These are phyloP conservation scores for Sindora glabra DNA, from an alignment of 306 rosid genomes.

Conservation along the genomic window DNA sequence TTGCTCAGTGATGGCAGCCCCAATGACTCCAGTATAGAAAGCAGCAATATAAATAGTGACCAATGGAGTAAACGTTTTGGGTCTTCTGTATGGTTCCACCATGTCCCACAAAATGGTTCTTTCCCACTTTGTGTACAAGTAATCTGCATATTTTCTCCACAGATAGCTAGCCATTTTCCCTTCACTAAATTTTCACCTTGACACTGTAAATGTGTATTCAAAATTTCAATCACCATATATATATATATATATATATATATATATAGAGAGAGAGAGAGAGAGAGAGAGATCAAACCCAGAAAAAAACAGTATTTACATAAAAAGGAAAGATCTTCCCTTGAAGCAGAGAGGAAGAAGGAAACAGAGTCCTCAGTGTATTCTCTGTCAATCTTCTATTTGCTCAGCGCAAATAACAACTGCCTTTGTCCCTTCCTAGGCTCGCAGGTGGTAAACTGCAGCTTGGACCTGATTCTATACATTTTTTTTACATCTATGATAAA, in stretches of 20 bases:
- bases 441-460: no score
- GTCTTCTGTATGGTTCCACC: constrained; percentile 72
- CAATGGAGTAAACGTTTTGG: constrained; percentile 79
- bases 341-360: no score
- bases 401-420: no score
- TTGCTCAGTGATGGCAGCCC: constrained; percentile 85
- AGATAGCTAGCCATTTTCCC: constrained; percentile 51
- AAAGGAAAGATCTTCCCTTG: no score
- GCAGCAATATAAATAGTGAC: constrained; percentile 68
- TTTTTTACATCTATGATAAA: no score
- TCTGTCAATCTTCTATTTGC: no score
- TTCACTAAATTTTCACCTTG: constrained; percentile 5
- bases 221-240: not conserved
- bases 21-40: constrained; percentile 83
- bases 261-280: not conserved
- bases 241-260: not conserved
- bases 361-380: no score
- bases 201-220: not conserved
- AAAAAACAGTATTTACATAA: no score
- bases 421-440: no score
- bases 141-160: constrained; percentile 88
- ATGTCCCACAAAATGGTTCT: constrained; percentile 81
- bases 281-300: no score
- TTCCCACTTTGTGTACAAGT: constrained; percentile 78
- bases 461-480: no score